Base-by-base conservation (phyloP, 768 basidiomycete species). In the Phaeotremella fagi region DNA sequence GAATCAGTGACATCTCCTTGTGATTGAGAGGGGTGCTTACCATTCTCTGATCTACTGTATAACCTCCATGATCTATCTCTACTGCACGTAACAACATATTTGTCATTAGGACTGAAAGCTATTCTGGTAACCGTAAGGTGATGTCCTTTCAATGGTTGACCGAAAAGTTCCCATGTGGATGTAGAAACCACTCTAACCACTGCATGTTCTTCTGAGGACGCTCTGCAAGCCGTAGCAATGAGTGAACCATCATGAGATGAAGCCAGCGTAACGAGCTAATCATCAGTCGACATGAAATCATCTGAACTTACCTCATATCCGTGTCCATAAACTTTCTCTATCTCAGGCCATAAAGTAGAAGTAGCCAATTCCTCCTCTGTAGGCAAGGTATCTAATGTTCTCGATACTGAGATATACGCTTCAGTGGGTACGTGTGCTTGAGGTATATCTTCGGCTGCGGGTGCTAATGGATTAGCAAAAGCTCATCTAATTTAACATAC, bases 311-410 rank as follows among this genome's bases (percentile, higher is more conserved):
- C 90, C 81, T 99, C 95, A 64, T 97, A 98, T 36, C 94, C 91
- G 73, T 98, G 95, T 3, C 94, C 95, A 71, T 95, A 99, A 0
- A 99, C 79, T 72, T 99, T 99, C 65, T 98, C 95, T 1, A 83
- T 78, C 76, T 99, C 95, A 0, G 94, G 95, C 95, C 95, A 99
- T 0, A 98, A 79, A 0, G 94, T 98, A 15, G 82, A 81, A 0
- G 83, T 81, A 0, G 89, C 85, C 0, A 98, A 79, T 72, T 97
- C 91, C 11, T 88, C 89, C 69, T 98, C 95, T 52, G 90, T 88
- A 0, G 95, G 79, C 20, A 78, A 67, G 14, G 70, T 50, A 4
- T 65, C 62, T 26, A 76, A 55, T 1, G 65, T 59, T 11, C 61
- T 49, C 0, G 73, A 72, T 18, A 76, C 66, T 6, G 75, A 75